Base-by-base conservation (phyloP, 257 asterid species). In the Avicennia marina region DNA sequence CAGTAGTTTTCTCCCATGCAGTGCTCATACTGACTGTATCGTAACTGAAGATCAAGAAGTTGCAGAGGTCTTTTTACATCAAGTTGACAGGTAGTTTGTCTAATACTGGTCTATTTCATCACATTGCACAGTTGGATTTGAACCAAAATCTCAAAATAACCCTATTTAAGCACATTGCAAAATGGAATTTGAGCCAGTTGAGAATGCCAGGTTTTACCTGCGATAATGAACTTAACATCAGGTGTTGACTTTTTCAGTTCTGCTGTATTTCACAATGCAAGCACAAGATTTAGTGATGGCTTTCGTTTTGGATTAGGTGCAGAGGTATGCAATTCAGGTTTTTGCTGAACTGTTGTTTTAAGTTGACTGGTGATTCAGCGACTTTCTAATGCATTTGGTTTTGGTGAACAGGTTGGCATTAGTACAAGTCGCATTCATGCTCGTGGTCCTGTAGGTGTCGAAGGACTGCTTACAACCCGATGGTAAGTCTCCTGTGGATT, bases 361-460 rank as follows among this genome's bases (percentile, higher is more conserved):
- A n/a, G n/a, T n/a, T n/a, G n/a, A n/a, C n/a, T n/a, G n/a, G n/a
- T n/a, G n/a, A n/a, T n/a, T n/a, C n/a, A n/a, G n/a, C n/a, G n/a
- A n/a, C n/a, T 18, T 62, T 38, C 21, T 63, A 39, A 58, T 46
- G 38, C 39, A 34, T 40, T 58, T 49, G 25, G 42, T 46, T 43
- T 38, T 53, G 53, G 66, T 63, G 43, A 66, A 53, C 69, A 91
- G 98, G 98, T 91, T 36, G 98, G 98, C 60, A 81, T 88, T 46
- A 91, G 98, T 68, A 91, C 95, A 10, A 85, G 96, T 67, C 84
- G 96, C 68, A 88, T 91, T 60, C 98, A 91, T 72, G 98, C 98
- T 25, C 95, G 98, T 54, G 98, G 98, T 33, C 98, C 98, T 5
- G 98, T 91, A 19, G 96, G 98, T 24, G 95, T 88, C 38, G 96